Conservation (phyloP, 1,139 yeast genomes). For the Debaryomycetaceae sp. region DNA sequence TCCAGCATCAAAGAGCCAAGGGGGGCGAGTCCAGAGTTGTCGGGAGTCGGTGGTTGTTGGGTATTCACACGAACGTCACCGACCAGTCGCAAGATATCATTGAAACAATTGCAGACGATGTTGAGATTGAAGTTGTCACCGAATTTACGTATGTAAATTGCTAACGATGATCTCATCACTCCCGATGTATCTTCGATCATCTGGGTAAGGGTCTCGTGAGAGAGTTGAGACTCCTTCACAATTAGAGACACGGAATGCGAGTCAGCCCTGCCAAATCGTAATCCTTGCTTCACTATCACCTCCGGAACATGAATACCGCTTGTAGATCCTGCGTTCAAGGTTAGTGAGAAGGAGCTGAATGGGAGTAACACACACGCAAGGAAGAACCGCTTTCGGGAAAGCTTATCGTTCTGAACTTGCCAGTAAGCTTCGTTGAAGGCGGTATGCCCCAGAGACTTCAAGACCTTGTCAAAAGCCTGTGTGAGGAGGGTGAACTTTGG, state of each 20-base stretch:
- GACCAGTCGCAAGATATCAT: slow-evolving; percentile 19
- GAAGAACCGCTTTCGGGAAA: slow-evolving; percentile 40
- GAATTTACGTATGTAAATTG: slow-evolving; percentile 53
- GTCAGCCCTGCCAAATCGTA: slow-evolving; percentile 61
- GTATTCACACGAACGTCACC: background rate
- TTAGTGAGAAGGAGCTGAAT: slow-evolving; percentile 38
- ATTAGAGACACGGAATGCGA: slow-evolving; percentile 49
- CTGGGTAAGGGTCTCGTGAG: slow-evolving; percentile 11
- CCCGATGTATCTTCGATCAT: slow-evolving; percentile 19
- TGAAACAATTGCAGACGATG: slow-evolving; percentile 27
- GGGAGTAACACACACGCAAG: slow-evolving; percentile 47
- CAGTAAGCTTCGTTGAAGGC: slow-evolving; percentile 8
- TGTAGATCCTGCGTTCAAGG: slow-evolving; percentile 38
- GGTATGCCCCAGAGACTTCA: slow-evolving; percentile 1
- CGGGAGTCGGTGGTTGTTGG: background rate
- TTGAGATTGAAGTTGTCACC: slow-evolving; percentile 51
- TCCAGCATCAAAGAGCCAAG: background rate
- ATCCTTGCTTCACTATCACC: slow-evolving; percentile 61
- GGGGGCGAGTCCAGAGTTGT: background rate
- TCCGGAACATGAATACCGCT: slow-evolving; percentile 24
- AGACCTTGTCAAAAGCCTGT: slow-evolving; percentile 15
- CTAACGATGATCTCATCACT: slow-evolving; percentile 55
- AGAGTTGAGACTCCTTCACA: slow-evolving; percentile 13
- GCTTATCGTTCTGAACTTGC: slow-evolving; percentile 13
- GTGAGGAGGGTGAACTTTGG: slow-evolving; percentile 17